Evolutionary conservation across 2,329 filamentous ascomycete species (phyloP), one percentile per base, ranked within the genome.

Genomic region (Aspergillus flavus): DNA sequence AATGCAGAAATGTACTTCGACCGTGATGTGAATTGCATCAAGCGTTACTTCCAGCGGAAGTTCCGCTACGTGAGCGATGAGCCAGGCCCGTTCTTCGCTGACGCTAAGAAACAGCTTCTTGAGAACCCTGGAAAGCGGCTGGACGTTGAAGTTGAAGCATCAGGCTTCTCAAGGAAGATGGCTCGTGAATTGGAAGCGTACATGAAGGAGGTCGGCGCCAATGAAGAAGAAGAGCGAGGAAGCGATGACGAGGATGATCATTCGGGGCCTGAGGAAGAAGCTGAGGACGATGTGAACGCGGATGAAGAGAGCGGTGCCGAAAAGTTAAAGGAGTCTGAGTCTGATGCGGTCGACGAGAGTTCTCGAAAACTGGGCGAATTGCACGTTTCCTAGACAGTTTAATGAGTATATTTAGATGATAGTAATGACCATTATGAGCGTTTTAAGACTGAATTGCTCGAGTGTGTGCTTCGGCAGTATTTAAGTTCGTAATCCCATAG

Each of bases 1-100:
- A 97, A 99, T 73, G 96, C 95, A 21, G 91, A 97, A 75, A 96
- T 94, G 87, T 98, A 99, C 79, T 99, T 99, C 77, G 92, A 98
- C 75, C 89, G 95, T 67, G 95, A 99, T 72, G 94, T 99, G 16
- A 89, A 92, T 66, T 99, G 96, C 78, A 90, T 99, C 72, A 98
- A 97, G 81, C 88, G 91, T 36, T 99, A 96, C 78, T 99, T 99
- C 75, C 85, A 92, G 73, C 86, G 94, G 26, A 88, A 93, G 34
- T 99, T 97, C 78, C 89, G 93, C 69, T 99, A 98, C 75, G 88
- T 88, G 3, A 90, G 89, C 75, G 91, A 94, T 45, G 87, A 90
- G 65, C 87, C 89, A 0, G 96, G 95, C 0, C 96, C 95, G 0
- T 92, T 91, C 76, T 97, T 93, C 79, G 87, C 88, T 57, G 91